Evolutionary conservation across 805 yeast species (phyloP).

Genomic region (Yamadazyma takamatsuzukensis): DNA sequence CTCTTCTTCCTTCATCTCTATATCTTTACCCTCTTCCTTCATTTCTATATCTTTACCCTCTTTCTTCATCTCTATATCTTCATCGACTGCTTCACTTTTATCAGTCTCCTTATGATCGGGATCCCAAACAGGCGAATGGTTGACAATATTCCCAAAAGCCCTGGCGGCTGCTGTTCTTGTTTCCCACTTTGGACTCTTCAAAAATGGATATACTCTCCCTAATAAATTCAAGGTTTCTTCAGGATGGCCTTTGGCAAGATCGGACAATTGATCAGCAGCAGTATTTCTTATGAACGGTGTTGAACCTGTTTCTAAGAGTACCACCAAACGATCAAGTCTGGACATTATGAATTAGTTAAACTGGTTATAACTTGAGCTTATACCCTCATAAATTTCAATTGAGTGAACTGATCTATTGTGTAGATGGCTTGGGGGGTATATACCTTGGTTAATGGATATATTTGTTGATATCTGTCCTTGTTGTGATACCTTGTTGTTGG

Average conservation of each 20-base stretch:
- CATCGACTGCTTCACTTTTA: conserved; percentile 19
- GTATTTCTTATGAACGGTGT: conserved; percentile 90
- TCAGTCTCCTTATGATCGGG: conserved; percentile 53
- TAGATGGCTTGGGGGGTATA: too few species aligned
- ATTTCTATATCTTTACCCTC: conserved; percentile 13
- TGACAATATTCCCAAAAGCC: conserved; percentile 91
- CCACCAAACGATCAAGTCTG: conserved; percentile 55
- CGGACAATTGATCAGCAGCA: conserved; percentile 96
- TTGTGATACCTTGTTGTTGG: too few species aligned
- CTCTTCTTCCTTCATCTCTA: neutral
- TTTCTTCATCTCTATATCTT: conserved; percentile 2
- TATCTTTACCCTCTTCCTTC: neutral
- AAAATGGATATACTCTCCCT: conserved; percentile 87
- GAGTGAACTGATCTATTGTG: neutral
- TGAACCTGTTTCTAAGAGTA: conserved; percentile 85
- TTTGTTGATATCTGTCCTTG: too few species aligned
- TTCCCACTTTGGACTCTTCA: conserved; percentile 87
- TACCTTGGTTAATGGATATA: too few species aligned
- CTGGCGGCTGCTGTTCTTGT: conserved; percentile 92
- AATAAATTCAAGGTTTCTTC: conserved; percentile 81
- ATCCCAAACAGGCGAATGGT: conserved; percentile 77
- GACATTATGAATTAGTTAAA: conserved; percentile 39
- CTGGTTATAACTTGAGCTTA: too few species aligned
- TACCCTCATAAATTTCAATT: too few species aligned
- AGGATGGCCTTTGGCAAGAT: conserved; percentile 89